These are phyloP conservation scores for Shiraia bambusicola DNA, from an alignment of 2,329 filamentous ascomycete species.

Conservation along the genomic window DNA sequence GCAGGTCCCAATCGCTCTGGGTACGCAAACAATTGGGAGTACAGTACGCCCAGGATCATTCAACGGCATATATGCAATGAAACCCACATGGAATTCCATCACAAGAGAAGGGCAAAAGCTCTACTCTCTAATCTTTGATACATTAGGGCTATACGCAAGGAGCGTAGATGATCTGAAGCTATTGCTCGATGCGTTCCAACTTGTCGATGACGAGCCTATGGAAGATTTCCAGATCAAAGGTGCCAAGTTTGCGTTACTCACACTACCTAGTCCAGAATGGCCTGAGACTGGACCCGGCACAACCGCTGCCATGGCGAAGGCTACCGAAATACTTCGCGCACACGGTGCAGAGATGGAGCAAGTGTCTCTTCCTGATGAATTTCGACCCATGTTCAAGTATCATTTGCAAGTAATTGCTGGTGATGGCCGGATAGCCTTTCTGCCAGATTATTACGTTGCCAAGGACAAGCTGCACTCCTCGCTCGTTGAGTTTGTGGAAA, in stretches of 20 bases:
- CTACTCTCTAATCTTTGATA: slow-evolving; percentile 62
- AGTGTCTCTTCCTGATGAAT: slow-evolving; percentile 54
- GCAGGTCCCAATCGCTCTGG: slow-evolving; percentile 62
- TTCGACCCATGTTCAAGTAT: slow-evolving; percentile 55
- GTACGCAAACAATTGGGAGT: slow-evolving; percentile 67
- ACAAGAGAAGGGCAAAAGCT: slow-evolving; percentile 63
- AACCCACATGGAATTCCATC: slow-evolving; percentile 66
- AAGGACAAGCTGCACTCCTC: slow-evolving; percentile 51
- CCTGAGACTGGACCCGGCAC: slow-evolving; percentile 42
- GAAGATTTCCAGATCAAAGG: slow-evolving; percentile 46
- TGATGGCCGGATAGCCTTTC: slow-evolving; percentile 58
- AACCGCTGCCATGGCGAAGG: slow-evolving; percentile 38
- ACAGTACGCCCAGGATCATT: slow-evolving; percentile 65
- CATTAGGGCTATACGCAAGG: slow-evolving; percentile 62
- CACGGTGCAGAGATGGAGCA: slow-evolving; percentile 60
- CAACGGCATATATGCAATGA: slow-evolving; percentile 65
- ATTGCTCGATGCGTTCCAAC: slow-evolving; percentile 55
- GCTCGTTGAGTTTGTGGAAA: slow-evolving; percentile 56
- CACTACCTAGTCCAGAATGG: slow-evolving; percentile 57
- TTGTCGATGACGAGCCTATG: slow-evolving; percentile 53
- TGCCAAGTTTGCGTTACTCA: slow-evolving; percentile 55
- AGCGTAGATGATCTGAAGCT: slow-evolving; percentile 60
- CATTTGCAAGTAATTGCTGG: slow-evolving; percentile 53
- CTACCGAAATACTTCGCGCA: slow-evolving; percentile 34
- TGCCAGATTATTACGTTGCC: slow-evolving; percentile 54